phyloP scores from a whole-genome alignment of 179 eudicot genomes.

The Sideroxylon spinosum region DNA sequence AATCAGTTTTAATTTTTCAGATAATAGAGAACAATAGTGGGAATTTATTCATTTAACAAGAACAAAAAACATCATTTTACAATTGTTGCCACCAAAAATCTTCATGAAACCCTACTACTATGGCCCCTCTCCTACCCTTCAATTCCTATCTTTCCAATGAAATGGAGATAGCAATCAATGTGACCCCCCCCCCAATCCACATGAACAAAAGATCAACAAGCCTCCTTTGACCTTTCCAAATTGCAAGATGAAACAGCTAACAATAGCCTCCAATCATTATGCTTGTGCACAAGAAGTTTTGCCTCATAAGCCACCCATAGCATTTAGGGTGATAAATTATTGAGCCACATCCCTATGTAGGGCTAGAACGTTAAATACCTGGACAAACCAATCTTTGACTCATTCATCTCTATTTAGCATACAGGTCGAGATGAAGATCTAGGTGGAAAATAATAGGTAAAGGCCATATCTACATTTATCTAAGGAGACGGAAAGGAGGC shows the following conservation, averaged over 20 bases:
- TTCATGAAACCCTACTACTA: too few species aligned
- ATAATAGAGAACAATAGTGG: neutral
- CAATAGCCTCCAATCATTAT: neutral
- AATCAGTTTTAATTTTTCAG: neutral
- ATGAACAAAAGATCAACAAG: too few species aligned
- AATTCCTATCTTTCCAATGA: too few species aligned
- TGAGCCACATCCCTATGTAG: neutral
- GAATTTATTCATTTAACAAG: neutral
- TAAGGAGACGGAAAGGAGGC: neutral
- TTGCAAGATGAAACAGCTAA: too few species aligned
- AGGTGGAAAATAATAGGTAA: neutral
- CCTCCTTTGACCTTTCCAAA: too few species aligned
- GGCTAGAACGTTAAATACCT: neutral
- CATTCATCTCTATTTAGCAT: neutral
- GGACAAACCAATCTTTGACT: neutral
- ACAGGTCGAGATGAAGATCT: neutral
- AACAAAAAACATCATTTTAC: too few species aligned
- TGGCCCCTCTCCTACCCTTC: too few species aligned
- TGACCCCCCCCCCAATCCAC: too few species aligned
- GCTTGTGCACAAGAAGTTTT: neutral
- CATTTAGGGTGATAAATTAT: neutral
- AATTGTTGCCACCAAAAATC: too few species aligned
- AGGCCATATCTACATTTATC: neutral
- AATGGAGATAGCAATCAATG: too few species aligned
- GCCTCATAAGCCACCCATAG: neutral